Base-by-base conservation (phyloP, 306 rosid species). In the Quercus berberidifolia region DNA sequence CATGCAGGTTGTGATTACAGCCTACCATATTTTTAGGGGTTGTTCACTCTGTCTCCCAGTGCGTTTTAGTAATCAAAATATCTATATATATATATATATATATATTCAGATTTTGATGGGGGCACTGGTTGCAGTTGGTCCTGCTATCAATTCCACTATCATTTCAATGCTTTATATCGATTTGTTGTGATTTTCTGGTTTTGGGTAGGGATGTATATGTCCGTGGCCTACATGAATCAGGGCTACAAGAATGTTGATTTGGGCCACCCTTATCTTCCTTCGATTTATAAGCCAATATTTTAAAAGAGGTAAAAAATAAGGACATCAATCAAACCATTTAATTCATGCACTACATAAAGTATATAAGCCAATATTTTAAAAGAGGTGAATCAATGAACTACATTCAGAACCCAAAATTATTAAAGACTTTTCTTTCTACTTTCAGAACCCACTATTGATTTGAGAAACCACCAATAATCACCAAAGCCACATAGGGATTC, bases 101-200 rank as follows among this genome's bases (percentile, higher is more conserved):
- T n/a, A 82, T 77, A 76, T 74, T 84, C 41, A 70, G 58, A 78
- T 49, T 75, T 43, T 87, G 87, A 71, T 60, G 59, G 74, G 73
- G 31, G 70, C 23, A 69, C 25, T 74, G 83, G 80, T 49, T 23
- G 52, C 38, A 13, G 79, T 49, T 77, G 68, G n/a, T 56, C 70
- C 78, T 87, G 51, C 55, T 51, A 51, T 38, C 49, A 68, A 78
- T 35, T 15, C 63, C 17, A 23, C 43, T n/a, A 72, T 77, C 46
- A 51, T 4, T 76, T 81, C 7, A 28, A 43, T 71, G 26, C 7
- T 31, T 4, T 23, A 8, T 18, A 26, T 5, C 30, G 60, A 57
- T 25, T 18, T n/a, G 23, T 33, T 51, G 4, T 58, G 68, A 6
- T 52, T 52, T 21, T 5, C 19, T 35, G 51, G 35, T 9, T 10